Evolutionary conservation across 768 basidiomycete genomes (phyloP).

Genomic region (Termitomyces heimii): DNA sequence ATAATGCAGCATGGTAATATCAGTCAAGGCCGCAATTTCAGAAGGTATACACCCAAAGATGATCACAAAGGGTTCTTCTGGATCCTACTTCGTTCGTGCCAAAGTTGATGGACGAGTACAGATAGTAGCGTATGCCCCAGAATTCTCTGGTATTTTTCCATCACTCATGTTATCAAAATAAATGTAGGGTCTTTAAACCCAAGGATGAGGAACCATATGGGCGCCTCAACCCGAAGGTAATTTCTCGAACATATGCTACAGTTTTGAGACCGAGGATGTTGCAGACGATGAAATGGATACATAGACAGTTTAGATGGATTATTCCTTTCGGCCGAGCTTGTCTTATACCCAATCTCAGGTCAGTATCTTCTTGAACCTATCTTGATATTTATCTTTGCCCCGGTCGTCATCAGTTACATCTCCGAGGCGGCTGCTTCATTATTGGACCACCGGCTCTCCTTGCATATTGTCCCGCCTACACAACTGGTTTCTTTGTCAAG

Average conservation of each 20-base stretch:
- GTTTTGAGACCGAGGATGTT: neutral
- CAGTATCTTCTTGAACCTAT: slow-evolving; percentile 3
- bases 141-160: neutral
- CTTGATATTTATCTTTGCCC: neutral
- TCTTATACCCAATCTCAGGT: slow-evolving; percentile 87
- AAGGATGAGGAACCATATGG: slow-evolving; percentile 92
- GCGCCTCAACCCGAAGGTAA: slow-evolving; percentile 77
- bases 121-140: slow-evolving; percentile 67
- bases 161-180: neutral
- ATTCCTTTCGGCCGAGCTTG: slow-evolving; percentile 89
- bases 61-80: slow-evolving; percentile 85
- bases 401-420: slow-evolving; percentile 53
- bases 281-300: slow-evolving; percentile 86
- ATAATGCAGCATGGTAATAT: slow-evolving; percentile 49
- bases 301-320: slow-evolving; percentile 83
- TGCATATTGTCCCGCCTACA: slow-evolving; percentile 83
- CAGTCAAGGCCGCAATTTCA: slow-evolving; percentile 61
- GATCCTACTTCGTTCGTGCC: slow-evolving; percentile 87
- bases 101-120: slow-evolving; percentile 72
- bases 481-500: slow-evolving; percentile 80
- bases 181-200: slow-evolving; percentile 78
- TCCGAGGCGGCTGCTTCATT: slow-evolving; percentile 87
- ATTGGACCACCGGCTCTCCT: slow-evolving; percentile 64
- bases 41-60: slow-evolving; percentile 87
- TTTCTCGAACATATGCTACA: neutral